A percentile compares a stretch with the other conserved stretches of the same genome.
Conservation (phyloP, 2,329 filamentous ascomycete species). For the Beauveria asiatica region DNA sequence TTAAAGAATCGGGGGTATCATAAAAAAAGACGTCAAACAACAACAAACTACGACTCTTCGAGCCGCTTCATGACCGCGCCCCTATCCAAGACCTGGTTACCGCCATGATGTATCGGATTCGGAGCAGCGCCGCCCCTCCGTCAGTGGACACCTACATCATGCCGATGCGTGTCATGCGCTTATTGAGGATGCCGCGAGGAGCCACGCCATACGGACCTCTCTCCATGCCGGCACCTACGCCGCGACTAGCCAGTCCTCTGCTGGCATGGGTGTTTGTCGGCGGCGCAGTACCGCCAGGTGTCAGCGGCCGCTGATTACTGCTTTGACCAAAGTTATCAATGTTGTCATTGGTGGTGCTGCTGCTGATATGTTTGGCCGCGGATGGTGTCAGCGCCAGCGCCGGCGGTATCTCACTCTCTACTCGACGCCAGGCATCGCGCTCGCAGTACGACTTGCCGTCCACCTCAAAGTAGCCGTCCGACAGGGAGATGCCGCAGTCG, state of each 20-base stretch:
- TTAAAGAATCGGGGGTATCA: neutral
- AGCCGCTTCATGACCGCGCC: neutral
- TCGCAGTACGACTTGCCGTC: slow-evolving; percentile 76
- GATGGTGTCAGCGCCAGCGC: neutral
- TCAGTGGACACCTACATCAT: slow-evolving; percentile 37
- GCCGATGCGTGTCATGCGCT: slow-evolving; percentile 52
- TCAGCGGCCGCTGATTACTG: neutral
- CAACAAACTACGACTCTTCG: neutral
- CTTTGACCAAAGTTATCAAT: too few relatives aligned
- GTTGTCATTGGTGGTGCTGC: neutral
- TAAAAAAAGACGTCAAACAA: neutral
- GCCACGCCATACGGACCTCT: slow-evolving; percentile 16
- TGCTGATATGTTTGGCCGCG: neutral
- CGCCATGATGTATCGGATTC: neutral
- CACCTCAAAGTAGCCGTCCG: slow-evolving; percentile 87
- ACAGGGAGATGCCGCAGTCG: slow-evolving; percentile 65
- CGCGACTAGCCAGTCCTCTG: slow-evolving; percentile 2
- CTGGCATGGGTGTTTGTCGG: neutral
- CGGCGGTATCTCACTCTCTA: slow-evolving; percentile 23
- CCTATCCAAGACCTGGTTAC: neutral
- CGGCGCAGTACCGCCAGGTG: neutral
- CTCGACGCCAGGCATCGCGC: slow-evolving; percentile 62
- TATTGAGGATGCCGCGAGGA: slow-evolving; percentile 37
- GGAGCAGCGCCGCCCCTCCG: neutral
- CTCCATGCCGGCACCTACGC: slow-evolving; percentile 10